These are phyloP conservation scores for Pistacia vera DNA, from an alignment of 345 rosid genomes.

Conservation along the genomic window DNA sequence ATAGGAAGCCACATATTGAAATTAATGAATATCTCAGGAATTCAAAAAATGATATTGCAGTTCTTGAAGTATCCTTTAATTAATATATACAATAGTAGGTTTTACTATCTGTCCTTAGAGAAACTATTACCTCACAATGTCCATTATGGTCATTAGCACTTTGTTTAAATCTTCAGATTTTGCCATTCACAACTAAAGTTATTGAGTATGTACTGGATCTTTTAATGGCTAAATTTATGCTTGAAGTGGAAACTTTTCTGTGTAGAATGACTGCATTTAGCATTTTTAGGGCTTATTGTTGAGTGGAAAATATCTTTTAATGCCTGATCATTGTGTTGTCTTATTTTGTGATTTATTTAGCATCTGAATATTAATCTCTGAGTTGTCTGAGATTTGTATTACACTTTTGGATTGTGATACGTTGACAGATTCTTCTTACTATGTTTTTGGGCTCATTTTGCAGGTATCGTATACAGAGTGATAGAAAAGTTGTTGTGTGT, in stretches of 20 bases:
- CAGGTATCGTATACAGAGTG: slow-evolving; percentile 95
- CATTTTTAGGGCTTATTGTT: neutral
- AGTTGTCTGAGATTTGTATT: neutral
- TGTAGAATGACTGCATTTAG: neutral
- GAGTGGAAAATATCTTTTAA: neutral
- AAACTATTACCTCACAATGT: neutral
- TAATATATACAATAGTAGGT: neutral
- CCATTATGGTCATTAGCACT: neutral
- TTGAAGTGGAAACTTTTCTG: too few species aligned
- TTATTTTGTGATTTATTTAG: neutral
- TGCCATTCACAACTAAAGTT: neutral
- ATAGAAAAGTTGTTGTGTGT: slow-evolving; percentile 83
- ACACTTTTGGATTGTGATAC: neutral
- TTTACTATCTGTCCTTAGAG: neutral
- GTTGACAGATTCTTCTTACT: neutral
- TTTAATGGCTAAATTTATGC: neutral
- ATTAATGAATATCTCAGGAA: neutral
- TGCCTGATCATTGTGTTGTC: slow-evolving; percentile 7
- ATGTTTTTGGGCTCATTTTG: slow-evolving; percentile 26
- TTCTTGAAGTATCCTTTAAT: neutral
- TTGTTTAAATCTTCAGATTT: neutral
- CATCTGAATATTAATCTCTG: neutral
- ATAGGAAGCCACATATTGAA: neutral
- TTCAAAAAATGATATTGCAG: neutral
- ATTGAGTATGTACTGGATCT: neutral